Base-by-base conservation (phyloP, 1,284 basidiomycete genomes). In the Singerocomus rubriflavus region DNA sequence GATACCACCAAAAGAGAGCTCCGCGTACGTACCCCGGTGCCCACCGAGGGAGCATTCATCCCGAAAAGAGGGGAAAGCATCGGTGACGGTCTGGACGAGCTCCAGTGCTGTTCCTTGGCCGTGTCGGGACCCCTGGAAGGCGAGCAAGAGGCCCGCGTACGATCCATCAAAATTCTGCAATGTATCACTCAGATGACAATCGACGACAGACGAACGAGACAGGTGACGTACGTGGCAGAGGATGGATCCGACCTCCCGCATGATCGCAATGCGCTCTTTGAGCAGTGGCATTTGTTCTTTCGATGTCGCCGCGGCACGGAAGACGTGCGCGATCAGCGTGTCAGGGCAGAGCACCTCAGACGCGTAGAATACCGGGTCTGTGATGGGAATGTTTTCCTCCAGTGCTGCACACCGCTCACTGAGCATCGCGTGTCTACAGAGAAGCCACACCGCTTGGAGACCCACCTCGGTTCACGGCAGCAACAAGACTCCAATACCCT, bases 401-500 rank as follows among this genome's bases (percentile, higher is more conserved):
- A 77, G 62, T 34, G 76, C 77, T 82, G 69, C 34, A 38, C 46
- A 32, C 11, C 12, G 10, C 33, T 11, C n/a, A n/a, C 37, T 25
- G 9, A 32, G 17, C 27, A 1, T 33, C 47, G 30, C 35, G 38
- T 36, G 35, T 42, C 44, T 14, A 36, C 21, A 29, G 43, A 35
- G 34, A 14, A 8, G 7, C 27, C 29, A 32, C 21, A 21, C 21
- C 21, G 21, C 21, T 21, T 4, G 21, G 21, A 40, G 14, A 61
- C 72, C 37, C 56, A 88, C 89, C 90, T 75, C 84, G 72, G 61
- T 91, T 79, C 13, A 92, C 64, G 1, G 87, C 82, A 35, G 90
- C 89, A 3, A 91, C 81, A 2, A 93, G 72, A 56, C 84, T 85
- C 87, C 88, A 90, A 59, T 93, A 93, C 0, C 90, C 90, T 0